A percentile compares a stretch with the other conserved stretches of the same genome.
Evolutionary conservation across 257 asterid genomes (phyloP).

Genomic region (Solanum etuberosum): DNA sequence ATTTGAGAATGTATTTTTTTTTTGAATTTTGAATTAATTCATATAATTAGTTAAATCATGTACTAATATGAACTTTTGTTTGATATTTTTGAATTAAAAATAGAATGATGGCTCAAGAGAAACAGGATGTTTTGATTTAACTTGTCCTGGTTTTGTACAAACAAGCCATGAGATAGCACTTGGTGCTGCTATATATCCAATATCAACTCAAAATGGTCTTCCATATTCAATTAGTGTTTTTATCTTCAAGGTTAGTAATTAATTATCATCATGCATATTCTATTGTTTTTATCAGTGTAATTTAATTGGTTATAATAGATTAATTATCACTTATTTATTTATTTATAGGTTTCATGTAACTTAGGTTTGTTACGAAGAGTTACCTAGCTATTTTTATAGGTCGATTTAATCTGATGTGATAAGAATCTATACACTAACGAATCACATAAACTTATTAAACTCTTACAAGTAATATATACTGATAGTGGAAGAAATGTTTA

Average conservation of each 20-base stretch:
- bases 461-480: neutral
- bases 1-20: neutral
- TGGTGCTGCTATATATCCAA: slow-evolving; percentile 60
- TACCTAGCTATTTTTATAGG: neutral
- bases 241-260: slow-evolving; percentile 32
- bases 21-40: neutral
- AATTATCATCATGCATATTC: neutral
- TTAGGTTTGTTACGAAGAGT: neutral
- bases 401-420: neutral
- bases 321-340: neutral
- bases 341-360: neutral
- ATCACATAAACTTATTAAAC: neutral
- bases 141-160: slow-evolving; percentile 73
- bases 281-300: neutral
- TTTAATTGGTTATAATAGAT: neutral
- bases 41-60: neutral
- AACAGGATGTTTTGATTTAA: slow-evolving; percentile 63
- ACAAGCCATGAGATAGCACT: slow-evolving; percentile 48
- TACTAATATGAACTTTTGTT: neutral
- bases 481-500: neutral
- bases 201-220: slow-evolving; percentile 34
- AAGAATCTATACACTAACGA: neutral
- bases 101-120: slow-evolving; percentile 36
- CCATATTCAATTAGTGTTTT: slow-evolving; percentile 38
- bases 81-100: neutral